Conservation (phyloP, 176 grass and related monocot species). For the Avena eriantha region DNA sequence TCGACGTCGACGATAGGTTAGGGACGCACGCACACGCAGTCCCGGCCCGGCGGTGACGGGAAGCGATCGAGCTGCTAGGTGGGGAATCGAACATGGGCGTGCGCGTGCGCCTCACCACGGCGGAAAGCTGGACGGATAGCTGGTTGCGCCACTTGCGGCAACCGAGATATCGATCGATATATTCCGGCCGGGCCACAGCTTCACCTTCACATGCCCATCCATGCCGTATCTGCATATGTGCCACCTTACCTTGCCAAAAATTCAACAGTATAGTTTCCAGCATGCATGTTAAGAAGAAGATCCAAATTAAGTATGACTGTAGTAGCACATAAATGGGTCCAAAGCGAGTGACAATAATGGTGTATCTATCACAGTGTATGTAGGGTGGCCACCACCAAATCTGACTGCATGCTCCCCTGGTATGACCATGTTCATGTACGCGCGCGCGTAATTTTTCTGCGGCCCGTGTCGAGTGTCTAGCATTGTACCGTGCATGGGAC, state of each 20-base stretch:
- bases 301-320: neutral
- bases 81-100: conserved; percentile 25
- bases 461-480: conserved; percentile 7
- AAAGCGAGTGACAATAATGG: neutral
- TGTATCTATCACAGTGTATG: neutral
- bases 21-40: neutral
- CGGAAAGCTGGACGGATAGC: neutral
- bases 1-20: neutral
- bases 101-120: neutral
- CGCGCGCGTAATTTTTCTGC: conserved; percentile 30
- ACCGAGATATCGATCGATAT: conserved; percentile 8
- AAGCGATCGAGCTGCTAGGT: neutral
- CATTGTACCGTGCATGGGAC: conserved; percentile 28
- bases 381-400: conserved; percentile 14
- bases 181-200: neutral
- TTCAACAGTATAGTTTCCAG: neutral
- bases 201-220: neutral
- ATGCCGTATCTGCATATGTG: conserved; percentile 16
- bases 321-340: neutral
- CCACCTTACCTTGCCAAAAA: neutral
- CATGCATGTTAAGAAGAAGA: neutral
- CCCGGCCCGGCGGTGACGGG: neutral
- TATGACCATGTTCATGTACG: conserved; percentile 48
- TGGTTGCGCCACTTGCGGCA: neutral
- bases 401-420: conserved; percentile 23